Evolutionary conservation across 345 rosid genomes (phyloP).

Genomic region (Salix udensis): DNA sequence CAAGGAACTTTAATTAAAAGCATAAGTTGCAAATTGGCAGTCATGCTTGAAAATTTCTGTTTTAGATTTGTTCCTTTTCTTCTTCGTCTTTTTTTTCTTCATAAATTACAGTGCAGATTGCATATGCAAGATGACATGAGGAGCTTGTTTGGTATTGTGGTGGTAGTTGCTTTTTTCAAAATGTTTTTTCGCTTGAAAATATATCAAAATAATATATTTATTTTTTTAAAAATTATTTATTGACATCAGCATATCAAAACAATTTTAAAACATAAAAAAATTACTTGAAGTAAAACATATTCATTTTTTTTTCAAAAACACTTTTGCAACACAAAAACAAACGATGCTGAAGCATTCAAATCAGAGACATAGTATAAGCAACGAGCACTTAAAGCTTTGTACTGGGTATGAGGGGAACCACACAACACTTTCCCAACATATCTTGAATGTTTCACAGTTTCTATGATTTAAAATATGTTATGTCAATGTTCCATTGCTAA

Average conservation of each 20-base stretch:
- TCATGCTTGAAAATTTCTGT: background rate
- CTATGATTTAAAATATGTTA: background rate
- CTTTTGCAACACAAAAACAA: no score
- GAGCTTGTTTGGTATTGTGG: no score
- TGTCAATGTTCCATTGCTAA: background rate
- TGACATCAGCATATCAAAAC: no score
- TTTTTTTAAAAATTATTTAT: no score
- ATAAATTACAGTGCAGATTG: background rate
- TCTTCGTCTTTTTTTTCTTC: no score
- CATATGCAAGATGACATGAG: background rate
- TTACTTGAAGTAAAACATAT: no score
- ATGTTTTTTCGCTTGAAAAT: no score
- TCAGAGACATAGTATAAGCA: background rate
- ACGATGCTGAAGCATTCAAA: background rate
- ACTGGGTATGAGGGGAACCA: background rate
- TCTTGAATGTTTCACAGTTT: background rate
- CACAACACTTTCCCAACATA: background rate
- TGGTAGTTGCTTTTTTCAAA: no score
- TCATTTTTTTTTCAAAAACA: no score
- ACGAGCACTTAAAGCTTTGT: background rate
- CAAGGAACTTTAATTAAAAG: constrained; percentile 3
- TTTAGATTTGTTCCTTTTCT: background rate
- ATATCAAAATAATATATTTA: no score
- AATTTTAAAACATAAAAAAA: no score
- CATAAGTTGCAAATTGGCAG: background rate